phyloP scores from a whole-genome alignment of 2,329 filamentous ascomycete species.

The Epichloe aotearoae region DNA sequence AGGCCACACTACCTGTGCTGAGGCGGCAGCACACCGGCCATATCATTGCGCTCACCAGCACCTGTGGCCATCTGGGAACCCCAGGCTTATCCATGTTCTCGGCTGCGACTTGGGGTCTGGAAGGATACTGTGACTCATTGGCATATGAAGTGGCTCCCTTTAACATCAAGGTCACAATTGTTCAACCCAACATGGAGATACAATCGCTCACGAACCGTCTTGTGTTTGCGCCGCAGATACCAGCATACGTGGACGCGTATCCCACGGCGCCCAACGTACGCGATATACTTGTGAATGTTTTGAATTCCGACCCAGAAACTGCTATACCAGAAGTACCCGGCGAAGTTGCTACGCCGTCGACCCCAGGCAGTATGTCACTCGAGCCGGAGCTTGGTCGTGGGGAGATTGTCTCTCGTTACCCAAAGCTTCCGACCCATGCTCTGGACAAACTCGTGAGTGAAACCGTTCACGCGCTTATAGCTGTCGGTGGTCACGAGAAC shows the following conservation, averaged over 20 bases:
- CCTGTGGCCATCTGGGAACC: conserved; percentile 84
- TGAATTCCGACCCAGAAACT: conserved; percentile 64
- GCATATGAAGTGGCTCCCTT: conserved; percentile 95
- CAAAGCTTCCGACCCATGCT: conserved; percentile 53
- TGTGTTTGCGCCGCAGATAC: conserved; percentile 66
- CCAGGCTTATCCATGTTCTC: conserved; percentile 86
- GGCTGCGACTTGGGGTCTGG: conserved; percentile 84
- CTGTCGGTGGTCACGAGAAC: conserved; percentile 91
- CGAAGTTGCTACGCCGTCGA: conserved; percentile 16
- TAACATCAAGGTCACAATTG: conserved; percentile 90
- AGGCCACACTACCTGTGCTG: conserved; percentile 69
- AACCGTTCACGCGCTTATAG: conserved; percentile 80
- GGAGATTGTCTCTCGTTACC: conserved; percentile 54
- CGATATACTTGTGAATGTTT: conserved; percentile 66
- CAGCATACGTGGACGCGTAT: conserved; percentile 27
- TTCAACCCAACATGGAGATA: conserved; percentile 92
- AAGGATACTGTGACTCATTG: conserved; percentile 89
- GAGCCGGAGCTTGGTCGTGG: conserved; percentile 22
- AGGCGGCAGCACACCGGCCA: conserved; percentile 73
- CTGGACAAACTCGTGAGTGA: conserved; percentile 69
- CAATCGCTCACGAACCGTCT: conserved; percentile 77
- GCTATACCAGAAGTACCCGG: conserved; percentile 23
- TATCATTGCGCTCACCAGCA: conserved; percentile 78
- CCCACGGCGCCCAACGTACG: conserved; percentile 63
- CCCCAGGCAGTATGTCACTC: conserved; percentile 18